Evolutionary conservation across 2,329 filamentous ascomycete genomes (phyloP), one percentile per base, ranked within the genome.

Genomic region (Fusarium sp.): DNA sequence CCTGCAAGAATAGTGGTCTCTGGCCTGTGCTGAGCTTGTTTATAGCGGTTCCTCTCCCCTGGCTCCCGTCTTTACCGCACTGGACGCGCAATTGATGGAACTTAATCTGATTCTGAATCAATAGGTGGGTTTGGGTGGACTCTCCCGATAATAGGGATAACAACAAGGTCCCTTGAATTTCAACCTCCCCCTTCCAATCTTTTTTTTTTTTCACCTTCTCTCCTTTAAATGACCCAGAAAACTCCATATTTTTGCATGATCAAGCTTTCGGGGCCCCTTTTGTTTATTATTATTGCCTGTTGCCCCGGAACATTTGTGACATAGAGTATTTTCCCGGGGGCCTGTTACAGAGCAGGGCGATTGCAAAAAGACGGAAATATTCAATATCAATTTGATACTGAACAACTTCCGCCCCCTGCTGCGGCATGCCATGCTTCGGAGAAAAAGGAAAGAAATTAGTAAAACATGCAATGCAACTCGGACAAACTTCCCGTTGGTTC

Each of bases 231-330:
- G 51, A 51, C 49, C 43, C 49, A 43, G 30, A 62, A 34, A 34
- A 39, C 50, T 57, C 60, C 60, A 63, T 64, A 34, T 34, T 63
- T 58, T 52, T 50, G 32, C 59, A 64, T 52, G 34, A 64, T 58
- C 60, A 63, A 63, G 60, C 60, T 63, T 63, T 63, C 21, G 36
- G 47, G 42, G 19, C 30, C 55, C 45, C 59, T 58, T 64, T 63
- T 58, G 58, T 56, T 63, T 32, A 21, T 44, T 45, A 39, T 32
- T 43, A 36, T 39, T 62, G 56, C 17, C 20, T 36, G 39, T 38
- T 54, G 57, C 56, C 56, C 58, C 36, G 28, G 56, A 60, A 55
- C 36, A 40, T 49, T 50, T 45, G 14, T 15, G 14, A 32, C 20
- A 36, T 28, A 24, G 32, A 39, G 38, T 28, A 19, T 34, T n/a